Percentiles rank a stretch among this genome's conserved stretches.
These are phyloP conservation scores for Panus rudis DNA, from an alignment of 768 basidiomycete species.

Conservation along the genomic window DNA sequence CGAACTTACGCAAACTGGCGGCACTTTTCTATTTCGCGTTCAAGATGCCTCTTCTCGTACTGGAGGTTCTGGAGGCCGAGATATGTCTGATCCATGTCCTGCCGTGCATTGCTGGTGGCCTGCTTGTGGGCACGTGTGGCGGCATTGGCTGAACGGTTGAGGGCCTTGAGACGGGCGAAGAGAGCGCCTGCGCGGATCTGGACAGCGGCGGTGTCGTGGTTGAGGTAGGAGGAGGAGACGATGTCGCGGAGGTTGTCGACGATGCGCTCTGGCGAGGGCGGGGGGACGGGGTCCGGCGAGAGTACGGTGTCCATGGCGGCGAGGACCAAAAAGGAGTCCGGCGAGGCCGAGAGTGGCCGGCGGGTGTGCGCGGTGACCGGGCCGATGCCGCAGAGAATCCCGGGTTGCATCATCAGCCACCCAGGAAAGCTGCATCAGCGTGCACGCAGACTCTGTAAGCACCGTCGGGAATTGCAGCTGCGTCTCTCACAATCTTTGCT, in stretches of 20 bases:
- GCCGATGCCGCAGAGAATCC: too few relatives aligned
- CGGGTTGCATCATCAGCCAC: too few relatives aligned
- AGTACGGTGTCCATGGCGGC: conserved; percentile 22
- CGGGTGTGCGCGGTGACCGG: conserved; percentile 5
- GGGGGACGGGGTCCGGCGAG: conserved; percentile 20
- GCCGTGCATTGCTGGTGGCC: conserved; percentile 64
- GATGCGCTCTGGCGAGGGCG: conserved; percentile 41
- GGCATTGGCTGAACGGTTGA: conserved; percentile 69
- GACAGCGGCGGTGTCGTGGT: conserved; percentile 42
- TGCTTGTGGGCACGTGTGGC: conserved; percentile 67
- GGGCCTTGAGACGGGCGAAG: conserved; percentile 70
- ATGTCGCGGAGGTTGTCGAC: conserved; percentile 60
- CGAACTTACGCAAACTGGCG: conserved; percentile 83
- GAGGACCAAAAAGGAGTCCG: background rate
- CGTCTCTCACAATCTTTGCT: too few relatives aligned
- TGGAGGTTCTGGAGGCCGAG: conserved; percentile 80
- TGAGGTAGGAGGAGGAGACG: conserved; percentile 37
- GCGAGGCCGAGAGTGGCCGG: conserved; percentile 6
- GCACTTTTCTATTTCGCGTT: conserved; percentile 89
- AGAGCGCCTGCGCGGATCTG: conserved; percentile 69
- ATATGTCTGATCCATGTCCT: conserved; percentile 87
- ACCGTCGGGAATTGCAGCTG: too few relatives aligned
- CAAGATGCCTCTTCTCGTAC: conserved; percentile 85
- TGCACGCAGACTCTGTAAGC: too few relatives aligned
- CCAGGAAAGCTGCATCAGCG: too few relatives aligned